Base-by-base conservation (phyloP, 2,329 filamentous ascomycete genomes). In the Grosmannia serpens region DNA sequence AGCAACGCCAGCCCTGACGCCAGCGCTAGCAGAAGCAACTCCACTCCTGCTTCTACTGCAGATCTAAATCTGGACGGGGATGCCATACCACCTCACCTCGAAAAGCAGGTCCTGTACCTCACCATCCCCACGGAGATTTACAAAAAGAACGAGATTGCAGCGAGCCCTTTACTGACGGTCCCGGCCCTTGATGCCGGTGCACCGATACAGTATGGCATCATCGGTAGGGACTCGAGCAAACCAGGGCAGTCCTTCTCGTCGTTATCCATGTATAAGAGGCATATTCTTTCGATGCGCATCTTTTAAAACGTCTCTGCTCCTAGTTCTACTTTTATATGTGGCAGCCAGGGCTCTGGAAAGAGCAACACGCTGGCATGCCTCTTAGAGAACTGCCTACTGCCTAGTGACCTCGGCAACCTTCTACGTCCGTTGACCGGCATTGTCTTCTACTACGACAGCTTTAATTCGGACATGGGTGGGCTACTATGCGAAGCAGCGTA, bases 361-460 rank as follows among this genome's bases (percentile, higher is more conserved):
- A 83, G 80, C 52, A 82, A 86, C 60, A 83, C 80, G 0, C 70
- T 85, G 1, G 78, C 78, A 1, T 81, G 77, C 54, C 62, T 81
- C 1, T 65, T 81, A 0, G 83, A 87, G 64, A 83, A 81, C 61
- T 84, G 78, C 41, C 69, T 87, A 0, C 68, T 82, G 1, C 63
- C 67, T 0, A 78, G 73, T 0, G 64, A 67, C 0, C 70, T 77
- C 0, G 79, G 77, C 8, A 65, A 68, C 0, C 70, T 85, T 1
- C 73, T 74, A 0, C 70, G 70, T 0, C 82, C 83, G 0, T 69
- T 87, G 0, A 80, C 82, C 0, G 83, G 80, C 0, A 69, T 88
- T 0, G 78, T 88, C 0, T 87, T 88, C 54, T 83, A 87, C 61
- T 87, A 84, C 59, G 82, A 85, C 62, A 76, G 75, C 0, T 82